phyloP scores from a whole-genome alignment of 2,329 filamentous ascomycete species.

The Calonectria pseudoreteaudii region DNA sequence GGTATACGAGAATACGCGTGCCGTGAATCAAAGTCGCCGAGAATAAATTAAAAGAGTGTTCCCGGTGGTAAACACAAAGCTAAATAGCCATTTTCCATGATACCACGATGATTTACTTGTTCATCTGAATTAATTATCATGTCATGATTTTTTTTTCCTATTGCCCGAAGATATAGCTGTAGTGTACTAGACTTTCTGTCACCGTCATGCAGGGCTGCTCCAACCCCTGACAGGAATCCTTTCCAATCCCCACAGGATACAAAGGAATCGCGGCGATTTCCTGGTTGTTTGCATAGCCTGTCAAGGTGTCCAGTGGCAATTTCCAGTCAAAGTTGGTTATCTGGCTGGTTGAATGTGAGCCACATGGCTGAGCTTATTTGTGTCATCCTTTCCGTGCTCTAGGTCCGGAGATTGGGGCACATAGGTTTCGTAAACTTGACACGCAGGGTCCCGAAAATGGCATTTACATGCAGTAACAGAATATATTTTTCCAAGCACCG shows the following conservation, averaged over 20 bases:
- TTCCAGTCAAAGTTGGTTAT: constrained; percentile 13
- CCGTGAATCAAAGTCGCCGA: not conserved
- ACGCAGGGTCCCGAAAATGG: not conserved
- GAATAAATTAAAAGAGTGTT: no score
- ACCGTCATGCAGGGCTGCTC: not conserved
- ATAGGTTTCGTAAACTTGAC: constrained; percentile 19
- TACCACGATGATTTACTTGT: not conserved
- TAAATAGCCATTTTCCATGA: not conserved
- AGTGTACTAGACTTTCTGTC: not conserved
- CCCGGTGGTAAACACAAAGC: not conserved
- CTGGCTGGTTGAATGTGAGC: not conserved
- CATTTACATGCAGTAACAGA: not conserved
- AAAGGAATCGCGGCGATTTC: not conserved
- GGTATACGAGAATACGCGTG: not conserved
- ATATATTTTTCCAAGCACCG: not conserved
- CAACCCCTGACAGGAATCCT: constrained; percentile 19
- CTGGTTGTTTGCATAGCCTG: not conserved
- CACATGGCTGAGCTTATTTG: constrained; percentile 28
- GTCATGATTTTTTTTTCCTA: not conserved
- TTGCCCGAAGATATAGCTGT: not conserved
- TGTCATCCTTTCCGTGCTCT: constrained; percentile 21
- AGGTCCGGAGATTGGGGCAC: constrained; percentile 24
- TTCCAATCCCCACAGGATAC: not conserved
- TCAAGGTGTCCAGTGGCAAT: constrained; percentile 12
- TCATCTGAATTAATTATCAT: not conserved